Percentiles rank a stretch among this genome's conserved stretches.
Conservation (phyloP, 2,329 filamentous ascomycete genomes). For the Fusarium zealandicum region DNA sequence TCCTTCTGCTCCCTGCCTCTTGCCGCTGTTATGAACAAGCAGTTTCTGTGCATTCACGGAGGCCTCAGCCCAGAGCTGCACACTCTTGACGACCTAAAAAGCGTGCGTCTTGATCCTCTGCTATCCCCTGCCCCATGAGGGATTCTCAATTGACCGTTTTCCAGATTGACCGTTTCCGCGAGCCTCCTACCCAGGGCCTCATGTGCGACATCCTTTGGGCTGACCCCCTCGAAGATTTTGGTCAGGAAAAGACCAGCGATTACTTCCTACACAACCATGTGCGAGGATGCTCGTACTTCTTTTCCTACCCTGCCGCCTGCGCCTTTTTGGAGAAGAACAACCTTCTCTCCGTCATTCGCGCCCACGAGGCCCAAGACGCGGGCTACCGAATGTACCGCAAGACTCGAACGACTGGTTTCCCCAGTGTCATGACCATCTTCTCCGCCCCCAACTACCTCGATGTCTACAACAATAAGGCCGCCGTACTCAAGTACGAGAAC, state of each 20-base stretch:
- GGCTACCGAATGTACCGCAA: conserved; percentile 99
- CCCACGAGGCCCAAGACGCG: conserved; percentile 97
- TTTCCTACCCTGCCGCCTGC: conserved; percentile 96
- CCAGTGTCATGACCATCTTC: conserved; percentile 99
- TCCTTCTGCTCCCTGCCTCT: conserved; percentile 94
- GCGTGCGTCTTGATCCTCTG: conserved; percentile 60
- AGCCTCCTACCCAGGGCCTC: conserved; percentile 94
- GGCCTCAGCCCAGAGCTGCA: conserved; percentile 95
- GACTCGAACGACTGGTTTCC: conserved; percentile 96
- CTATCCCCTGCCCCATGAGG: neutral
- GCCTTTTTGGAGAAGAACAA: conserved; percentile 99
- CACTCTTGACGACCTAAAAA: conserved; percentile 92
- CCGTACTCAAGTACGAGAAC: conserved; percentile 98
- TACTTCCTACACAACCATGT: conserved; percentile 99
- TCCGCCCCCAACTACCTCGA: conserved; percentile 98
- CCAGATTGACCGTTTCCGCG: conserved; percentile 95
- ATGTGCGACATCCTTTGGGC: conserved; percentile 99
- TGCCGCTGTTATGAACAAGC: conserved; percentile 99
- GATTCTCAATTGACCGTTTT: conserved; percentile 21
- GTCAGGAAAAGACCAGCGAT: conserved; percentile 97
- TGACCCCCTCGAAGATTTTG: conserved; percentile 96
- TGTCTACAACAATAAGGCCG: conserved; percentile 99
- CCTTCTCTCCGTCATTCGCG: conserved; percentile 92
- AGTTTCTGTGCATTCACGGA: conserved; percentile 98
- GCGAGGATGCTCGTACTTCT: conserved; percentile 98